These are phyloP conservation scores for Colletotrichum echinochloae DNA, from an alignment of 2,329 filamentous ascomycete species.

Conservation along the genomic window DNA sequence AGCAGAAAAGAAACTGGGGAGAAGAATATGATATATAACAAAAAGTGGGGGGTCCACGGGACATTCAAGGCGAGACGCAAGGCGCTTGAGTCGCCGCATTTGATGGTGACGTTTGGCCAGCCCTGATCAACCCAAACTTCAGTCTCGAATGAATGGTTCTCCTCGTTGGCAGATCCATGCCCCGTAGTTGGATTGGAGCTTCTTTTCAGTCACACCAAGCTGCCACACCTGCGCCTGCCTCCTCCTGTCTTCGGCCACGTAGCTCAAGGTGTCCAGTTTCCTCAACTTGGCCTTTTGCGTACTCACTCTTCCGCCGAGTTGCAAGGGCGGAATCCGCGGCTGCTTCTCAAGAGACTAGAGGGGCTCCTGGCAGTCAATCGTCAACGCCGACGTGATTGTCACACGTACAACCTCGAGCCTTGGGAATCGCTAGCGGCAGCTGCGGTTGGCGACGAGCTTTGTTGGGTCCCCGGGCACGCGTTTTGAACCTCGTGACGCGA, in stretches of 20 bases:
- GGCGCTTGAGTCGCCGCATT: constrained; percentile 12
- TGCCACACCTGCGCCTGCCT: background rate
- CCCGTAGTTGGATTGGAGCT: background rate
- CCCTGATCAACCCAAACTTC: background rate
- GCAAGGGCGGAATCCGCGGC: background rate
- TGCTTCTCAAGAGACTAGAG: background rate
- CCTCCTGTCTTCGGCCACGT: background rate
- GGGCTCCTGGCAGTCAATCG: background rate
- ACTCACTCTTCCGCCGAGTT: background rate
- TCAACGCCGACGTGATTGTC: background rate
- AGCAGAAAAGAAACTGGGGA: background rate
- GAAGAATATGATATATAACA: background rate
- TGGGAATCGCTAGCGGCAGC: background rate
- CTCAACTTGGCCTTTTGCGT: background rate
- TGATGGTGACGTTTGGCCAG: background rate
- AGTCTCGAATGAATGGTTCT: background rate
- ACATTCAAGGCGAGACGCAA: background rate
- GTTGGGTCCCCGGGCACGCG: constrained; percentile 2
- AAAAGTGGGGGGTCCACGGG: background rate
- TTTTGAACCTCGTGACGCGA: background rate
- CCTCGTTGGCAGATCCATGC: background rate
- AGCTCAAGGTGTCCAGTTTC: background rate
- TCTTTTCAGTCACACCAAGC: background rate
- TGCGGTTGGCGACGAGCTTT: background rate
- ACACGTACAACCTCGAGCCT: background rate